These are phyloP conservation scores for Neoboletus magnificus DNA, from an alignment of 768 basidiomycete genomes.

Conservation along the genomic window DNA sequence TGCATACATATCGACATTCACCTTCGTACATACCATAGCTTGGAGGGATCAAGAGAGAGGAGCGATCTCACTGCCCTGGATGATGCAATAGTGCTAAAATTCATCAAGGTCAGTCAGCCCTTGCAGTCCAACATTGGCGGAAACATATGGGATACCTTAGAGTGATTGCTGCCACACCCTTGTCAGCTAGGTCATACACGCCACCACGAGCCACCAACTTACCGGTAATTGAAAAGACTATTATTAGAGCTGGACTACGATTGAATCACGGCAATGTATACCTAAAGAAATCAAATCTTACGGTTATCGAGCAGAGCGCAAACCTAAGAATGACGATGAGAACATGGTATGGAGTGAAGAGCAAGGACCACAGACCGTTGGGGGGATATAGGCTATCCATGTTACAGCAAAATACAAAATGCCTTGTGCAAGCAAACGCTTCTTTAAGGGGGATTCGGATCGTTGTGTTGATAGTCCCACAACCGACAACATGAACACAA, in stretches of 20 bases:
- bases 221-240: background rate
- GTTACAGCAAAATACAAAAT: conserved; percentile 13
- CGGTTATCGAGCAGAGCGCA: background rate
- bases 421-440: conserved; percentile 17
- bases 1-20: background rate
- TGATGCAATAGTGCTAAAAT: conserved; percentile 7
- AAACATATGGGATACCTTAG: conserved; percentile 4
- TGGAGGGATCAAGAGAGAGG: background rate
- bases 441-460: conserved; percentile 13
- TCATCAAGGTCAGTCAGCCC: background rate
- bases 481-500: conserved; percentile 17
- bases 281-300: conserved; percentile 1
- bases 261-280: background rate
- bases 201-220: background rate
- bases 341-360: background rate
- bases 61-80: conserved; percentile 14
- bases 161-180: background rate
- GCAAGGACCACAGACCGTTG: background rate
- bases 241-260: background rate
- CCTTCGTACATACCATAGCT: background rate
- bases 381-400: conserved; percentile 12
- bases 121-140: background rate
- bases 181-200: background rate
- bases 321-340: conserved; percentile 9
- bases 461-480: conserved; percentile 12